Base-by-base conservation (phyloP, 1,284 basidiomycete genomes). In the Trichosporon faecale region DNA sequence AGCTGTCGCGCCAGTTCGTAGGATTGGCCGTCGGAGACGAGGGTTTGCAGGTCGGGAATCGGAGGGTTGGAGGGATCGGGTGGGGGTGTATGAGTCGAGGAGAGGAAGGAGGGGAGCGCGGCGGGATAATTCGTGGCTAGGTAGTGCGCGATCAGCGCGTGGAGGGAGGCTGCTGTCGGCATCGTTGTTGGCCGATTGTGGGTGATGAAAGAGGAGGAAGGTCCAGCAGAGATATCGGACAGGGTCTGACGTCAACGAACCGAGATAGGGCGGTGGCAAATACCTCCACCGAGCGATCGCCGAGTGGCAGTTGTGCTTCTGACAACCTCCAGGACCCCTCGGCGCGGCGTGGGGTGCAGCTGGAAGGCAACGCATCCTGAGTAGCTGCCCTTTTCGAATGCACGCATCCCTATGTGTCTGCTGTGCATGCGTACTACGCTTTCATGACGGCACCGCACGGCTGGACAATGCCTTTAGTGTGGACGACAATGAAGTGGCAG, bases 111-210 rank as follows among this genome's bases (percentile, higher is more conserved):
- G 4, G 72, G 70, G 21, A 83, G 77, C 1, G 76, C 79, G 4
- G 74, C 60, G 0, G 81, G 82, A 66, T 81, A 82, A 66, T 79
- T 67, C 18, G 71, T 31, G 8, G 76, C 71, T 9, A 83, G 75
- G 70, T 84, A 84, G 66, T 81, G 78, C 14, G 80, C 82, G 7
- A 83, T 75, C 7, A 82, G 76, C 6, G 25, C 63, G 29, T 76
- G 76, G 7, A 80, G 66, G 9, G 16, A n/a, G 7, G 57, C 29
- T 60, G 27, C 18, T 18, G 57, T 60, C 57, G 57, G 29, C 57
- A 60, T 60, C 1, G 27, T 33, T n/a, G 40, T 3, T 44, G 40
- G 1, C 16, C 35, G 6, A 12, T 2, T 11, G 35, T 2, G 8
- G 35, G 11, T 11, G 40, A 18, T 44, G 40, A 14, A 5, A 33